A percentile compares a stretch with the other conserved stretches of the same genome.
Evolutionary conservation across 805 yeast species (phyloP).

Genomic region (Kluyveromyces nonfermentans): DNA sequence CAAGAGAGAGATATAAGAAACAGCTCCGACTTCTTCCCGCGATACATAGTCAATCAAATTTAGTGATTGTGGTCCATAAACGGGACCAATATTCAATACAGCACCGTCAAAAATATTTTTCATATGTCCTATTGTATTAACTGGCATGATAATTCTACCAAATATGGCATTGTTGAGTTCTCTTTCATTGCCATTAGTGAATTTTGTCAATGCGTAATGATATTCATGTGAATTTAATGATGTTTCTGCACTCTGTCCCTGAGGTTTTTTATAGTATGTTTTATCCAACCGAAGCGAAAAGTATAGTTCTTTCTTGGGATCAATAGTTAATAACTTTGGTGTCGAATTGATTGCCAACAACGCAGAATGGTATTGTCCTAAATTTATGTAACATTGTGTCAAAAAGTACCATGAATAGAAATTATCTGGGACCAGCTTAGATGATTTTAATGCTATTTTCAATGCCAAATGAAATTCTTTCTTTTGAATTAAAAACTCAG

Average conservation of each 20-base stretch:
- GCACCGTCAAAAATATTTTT: slow-evolving; percentile 19
- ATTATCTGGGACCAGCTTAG: slow-evolving; percentile 23
- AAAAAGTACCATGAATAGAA: slow-evolving; percentile 25
- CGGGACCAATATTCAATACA: slow-evolving; percentile 22
- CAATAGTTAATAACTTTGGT: slow-evolving; percentile 21
- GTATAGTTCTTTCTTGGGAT: slow-evolving; percentile 15
- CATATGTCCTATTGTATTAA: slow-evolving; percentile 18
- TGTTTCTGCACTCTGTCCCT: slow-evolving; percentile 11
- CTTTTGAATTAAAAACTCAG: slow-evolving; percentile 17
- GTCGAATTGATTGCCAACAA: slow-evolving; percentile 25
- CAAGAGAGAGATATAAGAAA: slow-evolving; percentile 18
- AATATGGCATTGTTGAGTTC: slow-evolving; percentile 18
- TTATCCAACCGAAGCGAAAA: slow-evolving; percentile 3
- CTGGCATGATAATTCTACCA: slow-evolving; percentile 27
- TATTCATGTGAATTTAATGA: slow-evolving; percentile 19
- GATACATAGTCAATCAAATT: slow-evolving; percentile 26
- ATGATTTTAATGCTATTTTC: slow-evolving; percentile 17
- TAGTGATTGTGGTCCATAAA: slow-evolving; percentile 25
- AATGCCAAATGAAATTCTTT: slow-evolving; percentile 21
- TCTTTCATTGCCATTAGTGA: slow-evolving; percentile 19
- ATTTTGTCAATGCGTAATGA: slow-evolving; percentile 14
- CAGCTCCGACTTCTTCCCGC: slow-evolving; percentile 21
- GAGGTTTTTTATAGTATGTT: slow-evolving; percentile 22
- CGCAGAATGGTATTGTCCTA: slow-evolving; percentile 18
- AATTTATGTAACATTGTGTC: slow-evolving; percentile 20